Conservation (phyloP, 1,284 basidiomycete genomes). For the Cryptococcus sp. region DNA sequence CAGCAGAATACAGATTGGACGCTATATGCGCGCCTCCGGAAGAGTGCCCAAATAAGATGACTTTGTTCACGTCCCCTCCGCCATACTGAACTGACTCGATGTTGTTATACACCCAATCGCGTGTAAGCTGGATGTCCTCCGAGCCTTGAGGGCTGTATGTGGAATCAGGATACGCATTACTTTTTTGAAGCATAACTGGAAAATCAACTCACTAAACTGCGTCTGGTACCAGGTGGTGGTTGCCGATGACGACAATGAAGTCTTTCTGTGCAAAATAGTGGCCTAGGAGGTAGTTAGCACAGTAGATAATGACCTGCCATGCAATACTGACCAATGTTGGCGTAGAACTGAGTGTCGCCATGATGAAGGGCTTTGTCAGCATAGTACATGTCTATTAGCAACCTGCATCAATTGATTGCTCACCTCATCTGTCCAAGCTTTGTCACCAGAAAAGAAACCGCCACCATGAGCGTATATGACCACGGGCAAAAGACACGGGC, state of each 20-base stretch:
- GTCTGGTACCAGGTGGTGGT: constrained; percentile 10
- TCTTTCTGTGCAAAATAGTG: constrained; percentile 9
- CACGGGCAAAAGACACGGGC: neutral
- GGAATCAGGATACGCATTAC: neutral
- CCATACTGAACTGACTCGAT: constrained; percentile 1
- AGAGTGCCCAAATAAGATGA: constrained; percentile 20
- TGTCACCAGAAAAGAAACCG: constrained; percentile 16
- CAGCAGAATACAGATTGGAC: constrained; percentile 12
- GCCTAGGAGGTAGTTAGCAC: neutral
- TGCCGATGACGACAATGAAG: constrained; percentile 7
- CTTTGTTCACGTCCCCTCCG: constrained; percentile 7
- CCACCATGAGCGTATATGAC: constrained; percentile 12
- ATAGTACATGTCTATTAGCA: too few species aligned
- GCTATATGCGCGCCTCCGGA: constrained; percentile 19
- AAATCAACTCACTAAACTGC: constrained; percentile 3
- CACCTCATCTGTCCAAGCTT: constrained; percentile 13
- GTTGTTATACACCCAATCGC: constrained; percentile 11
- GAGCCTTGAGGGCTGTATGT: neutral
- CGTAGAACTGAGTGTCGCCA: too few species aligned
- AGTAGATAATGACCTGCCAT: too few species aligned
- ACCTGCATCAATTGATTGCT: neutral
- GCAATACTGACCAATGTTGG: too few species aligned
- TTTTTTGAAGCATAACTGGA: too few species aligned
- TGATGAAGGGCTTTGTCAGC: too few species aligned
- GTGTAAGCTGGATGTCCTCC: constrained; percentile 8